Evolutionary conservation across 1,284 basidiomycete species (phyloP).

Genomic region (Rugosomyces carneus): DNA sequence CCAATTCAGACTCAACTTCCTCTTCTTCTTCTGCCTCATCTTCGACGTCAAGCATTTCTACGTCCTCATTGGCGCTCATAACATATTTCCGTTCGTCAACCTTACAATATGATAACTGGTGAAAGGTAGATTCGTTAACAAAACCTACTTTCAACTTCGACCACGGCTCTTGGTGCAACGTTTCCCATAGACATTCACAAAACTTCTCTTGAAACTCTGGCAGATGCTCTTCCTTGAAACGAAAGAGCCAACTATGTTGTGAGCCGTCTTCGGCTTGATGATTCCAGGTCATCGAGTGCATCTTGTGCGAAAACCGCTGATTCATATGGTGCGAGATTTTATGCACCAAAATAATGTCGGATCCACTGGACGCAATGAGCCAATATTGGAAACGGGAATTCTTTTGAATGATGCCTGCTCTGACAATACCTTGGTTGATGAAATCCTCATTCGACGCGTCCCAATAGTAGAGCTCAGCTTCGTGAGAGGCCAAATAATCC

Average conservation of each 20-base stretch:
- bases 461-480: conserved; percentile 69
- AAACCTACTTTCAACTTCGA: conserved; percentile 72
- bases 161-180: conserved; percentile 72
- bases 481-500: conserved; percentile 34
- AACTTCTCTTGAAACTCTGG: conserved; percentile 63
- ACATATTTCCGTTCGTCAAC: conserved; percentile 77
- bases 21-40: conserved; percentile 76
- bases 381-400: conserved; percentile 51
- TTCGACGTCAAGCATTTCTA: conserved; percentile 77
- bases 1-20: conserved; percentile 60
- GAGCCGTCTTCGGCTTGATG: conserved; percentile 53
- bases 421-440: conserved; percentile 67
- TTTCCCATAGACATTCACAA: conserved; percentile 78
- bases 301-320: conserved; percentile 57
- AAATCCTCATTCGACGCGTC: conserved; percentile 67
- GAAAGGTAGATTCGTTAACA: neutral
- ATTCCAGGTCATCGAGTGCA: conserved; percentile 83
- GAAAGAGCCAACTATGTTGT: conserved; percentile 80
- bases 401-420: conserved; percentile 58
- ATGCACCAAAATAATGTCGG: conserved; percentile 53
- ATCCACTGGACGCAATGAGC: conserved; percentile 52
- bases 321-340: conserved; percentile 69
- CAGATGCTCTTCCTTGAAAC: conserved; percentile 65
- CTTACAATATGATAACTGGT: conserved; percentile 15
- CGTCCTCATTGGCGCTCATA: conserved; percentile 71